Conservation (phyloP, 2,329 filamentous ascomycete species). For the Phyllosticta citrichinensis region DNA sequence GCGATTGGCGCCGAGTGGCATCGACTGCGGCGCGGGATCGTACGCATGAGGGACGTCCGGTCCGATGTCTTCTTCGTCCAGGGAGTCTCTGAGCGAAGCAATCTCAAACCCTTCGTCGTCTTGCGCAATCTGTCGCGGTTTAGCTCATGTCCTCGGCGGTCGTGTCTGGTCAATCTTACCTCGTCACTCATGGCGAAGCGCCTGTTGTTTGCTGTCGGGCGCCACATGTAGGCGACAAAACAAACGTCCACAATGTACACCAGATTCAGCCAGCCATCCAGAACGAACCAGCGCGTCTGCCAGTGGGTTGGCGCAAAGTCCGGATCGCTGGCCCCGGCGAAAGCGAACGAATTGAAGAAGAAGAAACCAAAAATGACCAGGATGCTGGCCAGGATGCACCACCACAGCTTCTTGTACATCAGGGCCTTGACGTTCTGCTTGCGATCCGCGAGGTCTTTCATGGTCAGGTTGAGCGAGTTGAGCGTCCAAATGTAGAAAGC, state of each 20-base stretch:
- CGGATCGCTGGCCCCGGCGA: constrained; percentile 72
- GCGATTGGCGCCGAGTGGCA: constrained; percentile 19
- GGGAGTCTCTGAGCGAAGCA: constrained; percentile 70
- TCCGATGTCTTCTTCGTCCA: constrained; percentile 51
- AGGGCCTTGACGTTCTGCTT: constrained; percentile 86
- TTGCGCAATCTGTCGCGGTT: constrained; percentile 62
- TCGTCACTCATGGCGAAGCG: constrained; percentile 99
- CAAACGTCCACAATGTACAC: constrained; percentile 91
- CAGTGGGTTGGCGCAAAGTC: constrained; percentile 95
- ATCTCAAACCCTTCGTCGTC: constrained; percentile 98
- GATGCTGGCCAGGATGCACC: constrained; percentile 87
- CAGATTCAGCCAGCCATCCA: constrained; percentile 94
- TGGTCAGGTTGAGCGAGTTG: constrained; percentile 86
- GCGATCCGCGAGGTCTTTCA: constrained; percentile 89
- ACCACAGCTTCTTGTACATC: constrained; percentile 99
- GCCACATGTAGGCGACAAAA: constrained; percentile 92
- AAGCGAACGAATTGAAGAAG: constrained; percentile 95
- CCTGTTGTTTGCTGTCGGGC: constrained; percentile 91
- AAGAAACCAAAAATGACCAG: constrained; percentile 96
- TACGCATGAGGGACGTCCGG: constrained; percentile 26
- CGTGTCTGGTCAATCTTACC: constrained; percentile 33
- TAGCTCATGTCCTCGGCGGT: constrained; percentile 13
- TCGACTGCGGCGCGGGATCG: constrained; percentile 27
- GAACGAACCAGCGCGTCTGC: constrained; percentile 94
- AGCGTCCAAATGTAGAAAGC: constrained; percentile 98